Evolutionary conservation across 2,329 filamentous ascomycete genomes (phyloP), one percentile per base, ranked within the genome.

Genomic region (Rhinocladiella mackenziei): DNA sequence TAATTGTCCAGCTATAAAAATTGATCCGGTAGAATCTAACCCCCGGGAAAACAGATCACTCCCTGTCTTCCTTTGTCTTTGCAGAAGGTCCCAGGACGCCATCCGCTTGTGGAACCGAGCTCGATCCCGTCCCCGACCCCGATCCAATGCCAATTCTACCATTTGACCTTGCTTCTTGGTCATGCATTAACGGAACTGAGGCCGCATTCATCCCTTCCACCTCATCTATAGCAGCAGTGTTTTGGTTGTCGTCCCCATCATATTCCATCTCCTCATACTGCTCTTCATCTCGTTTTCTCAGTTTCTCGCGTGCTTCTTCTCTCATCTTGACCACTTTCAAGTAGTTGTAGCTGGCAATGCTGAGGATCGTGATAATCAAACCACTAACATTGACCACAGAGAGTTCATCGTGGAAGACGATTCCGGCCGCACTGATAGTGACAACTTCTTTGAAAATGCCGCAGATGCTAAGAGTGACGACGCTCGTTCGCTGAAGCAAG

Each of bases 381-480:
- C 92, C 92, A 11, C 84, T 77, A 7, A 96, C 71, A 64, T 98
- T 98, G 70, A 98, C 80, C 0, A 83, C 72, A 0, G 89, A 96
- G 33, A 98, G 77, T 36, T 77, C 79, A 62, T 98, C 92, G 58
- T 92, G 78, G 70, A 96, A 98, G 3, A 95, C 81, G 19, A 94
- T 65, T 6, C 88, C 85, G 0, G 91, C 91, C 1, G 88, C 89
- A 29, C 80, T 83, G 59, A 98, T 97, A 10, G 92, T 98, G 43
- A 98, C 83, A 29, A 97, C 92, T 69, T 98, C 92, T 65, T 98
- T 98, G 75, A 98, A 97, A 51, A 98, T 97, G 50, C 92, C 92
- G 51, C 89, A 94, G 57, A 98, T 96, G 39, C 86, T 94, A 33
- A 98, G 76, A 0, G 92, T 97, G 39, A 98, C 92, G 40, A 98